These are phyloP conservation scores for Ustilago tritici DNA, from an alignment of 1,284 basidiomycete species.

Conservation along the genomic window DNA sequence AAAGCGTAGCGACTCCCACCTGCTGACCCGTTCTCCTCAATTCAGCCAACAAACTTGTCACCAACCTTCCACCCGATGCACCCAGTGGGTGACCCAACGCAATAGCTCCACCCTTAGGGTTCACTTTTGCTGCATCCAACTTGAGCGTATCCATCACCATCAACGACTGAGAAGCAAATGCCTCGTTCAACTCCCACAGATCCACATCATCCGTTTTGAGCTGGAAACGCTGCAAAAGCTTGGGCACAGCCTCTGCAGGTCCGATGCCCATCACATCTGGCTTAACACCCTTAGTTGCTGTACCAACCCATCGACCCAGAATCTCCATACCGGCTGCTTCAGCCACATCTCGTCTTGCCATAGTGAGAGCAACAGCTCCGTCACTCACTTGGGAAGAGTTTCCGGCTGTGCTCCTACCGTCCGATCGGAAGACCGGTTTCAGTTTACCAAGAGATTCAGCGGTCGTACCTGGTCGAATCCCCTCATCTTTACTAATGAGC, in stretches of 20 bases:
- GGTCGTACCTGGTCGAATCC: slow-evolving; percentile 60
- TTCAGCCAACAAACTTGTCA: slow-evolving; percentile 63
- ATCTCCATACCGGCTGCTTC: slow-evolving; percentile 63
- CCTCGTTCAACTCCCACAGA: slow-evolving; percentile 68
- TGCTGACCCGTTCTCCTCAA: slow-evolving; percentile 61
- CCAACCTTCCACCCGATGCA: slow-evolving; percentile 63
- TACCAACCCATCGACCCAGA: slow-evolving; percentile 63
- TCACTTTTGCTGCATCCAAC: slow-evolving; percentile 57
- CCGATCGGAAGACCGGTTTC: slow-evolving; percentile 63
- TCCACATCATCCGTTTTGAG: slow-evolving; percentile 61
- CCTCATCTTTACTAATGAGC: slow-evolving; percentile 65
- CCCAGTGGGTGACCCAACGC: slow-evolving; percentile 67
- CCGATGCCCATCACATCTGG: slow-evolving; percentile 68
- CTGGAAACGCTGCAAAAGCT: slow-evolving; percentile 59
- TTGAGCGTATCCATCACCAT: slow-evolving; percentile 64
- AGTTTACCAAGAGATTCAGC: slow-evolving; percentile 57
- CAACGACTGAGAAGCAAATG: slow-evolving; percentile 66
- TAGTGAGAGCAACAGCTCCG: slow-evolving; percentile 64
- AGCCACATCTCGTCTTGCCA: slow-evolving; percentile 63
- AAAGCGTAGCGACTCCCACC: slow-evolving; percentile 64
- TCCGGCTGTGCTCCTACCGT: slow-evolving; percentile 62
- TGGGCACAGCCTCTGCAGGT: slow-evolving; percentile 63
- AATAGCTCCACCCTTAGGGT: slow-evolving; percentile 68
- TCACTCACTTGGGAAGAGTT: slow-evolving; percentile 67
- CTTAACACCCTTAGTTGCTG: slow-evolving; percentile 62